Percentiles rank a stretch among this genome's conserved stretches.
phyloP scores from a whole-genome alignment of 2,329 filamentous ascomycete species.

The Xylariaceae sp. region DNA sequence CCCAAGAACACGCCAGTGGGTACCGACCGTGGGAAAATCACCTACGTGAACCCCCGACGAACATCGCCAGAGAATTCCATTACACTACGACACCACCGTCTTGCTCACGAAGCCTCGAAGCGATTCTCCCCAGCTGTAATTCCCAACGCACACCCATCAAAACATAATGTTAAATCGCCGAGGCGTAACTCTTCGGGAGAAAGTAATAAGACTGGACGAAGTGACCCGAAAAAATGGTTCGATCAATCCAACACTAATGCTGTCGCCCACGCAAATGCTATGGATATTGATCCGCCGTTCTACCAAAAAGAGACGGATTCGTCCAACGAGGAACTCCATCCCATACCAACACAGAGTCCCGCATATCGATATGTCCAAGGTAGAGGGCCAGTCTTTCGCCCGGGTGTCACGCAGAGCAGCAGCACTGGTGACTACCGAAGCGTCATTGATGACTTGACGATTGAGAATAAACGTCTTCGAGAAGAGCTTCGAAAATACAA shows the following conservation, averaged over 20 bases:
- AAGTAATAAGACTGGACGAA: conserved; percentile 47
- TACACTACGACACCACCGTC: conserved; percentile 45
- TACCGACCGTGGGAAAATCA: conserved; percentile 22
- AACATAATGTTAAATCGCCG: conserved; percentile 16
- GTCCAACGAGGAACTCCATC: conserved; percentile 44
- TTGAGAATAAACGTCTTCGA: conserved; percentile 78
- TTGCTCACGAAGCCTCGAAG: conserved; percentile 41
- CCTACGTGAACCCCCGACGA: conserved; percentile 36
- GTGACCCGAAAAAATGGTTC: conserved; percentile 55
- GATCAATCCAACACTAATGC: conserved; percentile 52
- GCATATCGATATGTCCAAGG: conserved; percentile 25
- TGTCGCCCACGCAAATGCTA: conserved; percentile 41
- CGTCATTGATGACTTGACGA: conserved; percentile 83
- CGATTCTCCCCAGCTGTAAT: conserved; percentile 15
- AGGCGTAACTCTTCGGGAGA: conserved; percentile 47
- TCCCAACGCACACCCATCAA: conserved; percentile 12
- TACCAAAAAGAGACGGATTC: conserved; percentile 53
- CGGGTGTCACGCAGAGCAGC: conserved; percentile 45
- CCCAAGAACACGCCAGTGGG: conserved; percentile 23
- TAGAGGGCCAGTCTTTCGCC: conserved; percentile 28
- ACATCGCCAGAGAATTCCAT: conserved; percentile 45
- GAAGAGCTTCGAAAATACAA: conserved; percentile 70
- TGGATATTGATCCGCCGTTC: conserved; percentile 57
- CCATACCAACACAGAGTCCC: conserved; percentile 24
- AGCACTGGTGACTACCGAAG: conserved; percentile 74